Base-by-base conservation (phyloP, 2,329 filamentous ascomycete species). In the Phyllosticta citribraziliensis region DNA sequence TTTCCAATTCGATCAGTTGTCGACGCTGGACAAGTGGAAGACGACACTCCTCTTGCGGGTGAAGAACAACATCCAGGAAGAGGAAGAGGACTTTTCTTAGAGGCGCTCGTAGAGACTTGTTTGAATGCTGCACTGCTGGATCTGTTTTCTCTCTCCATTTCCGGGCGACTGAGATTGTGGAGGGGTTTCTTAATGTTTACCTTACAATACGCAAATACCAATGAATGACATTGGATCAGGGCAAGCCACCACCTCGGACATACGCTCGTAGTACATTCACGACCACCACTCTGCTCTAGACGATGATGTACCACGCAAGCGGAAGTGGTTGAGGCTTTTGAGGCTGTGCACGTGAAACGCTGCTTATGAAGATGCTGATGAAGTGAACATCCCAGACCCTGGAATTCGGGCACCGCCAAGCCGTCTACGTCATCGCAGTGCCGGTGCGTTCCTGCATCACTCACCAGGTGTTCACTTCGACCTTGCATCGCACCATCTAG, bases 1-100 rank as follows among this genome's bases (percentile, higher is more conserved):
- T 65, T 96, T 88, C 79, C 86, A 93, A 73, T 97, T 85, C 71
- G 91, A 97, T 73, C 89, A 95, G 78, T 81, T 96, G 78, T 94
- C 87, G 78, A 94, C 94, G 80, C 78, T 97, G 70, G 92, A 97
- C 72, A 94, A 93, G 79, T 97, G 93, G 93, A 96, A 97, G 87
- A 96, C 89, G 57, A 89, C 88, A 33, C 79, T 96, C 62, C 75
- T 96, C 65, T 78, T 96, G 70, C 84, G 86, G 67, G 82, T 97
- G 69, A 97, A 97, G 86, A 86, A 87, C 69, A 81, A 81, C 59
- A 95, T 96, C 68, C 88, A 93, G 76, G 82, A 85, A 70, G 79
- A 81, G 65, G 84, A 79, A 51, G 86, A 88, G 66, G 86, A 88
- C 69, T 88, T 88, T 69, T 86, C 86, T 64, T 88, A 75, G 71